Evolutionary conservation across 305 asterid species (phyloP), one percentile per base, ranked within the genome.

Genomic region (Fraxinus sp.): DNA sequence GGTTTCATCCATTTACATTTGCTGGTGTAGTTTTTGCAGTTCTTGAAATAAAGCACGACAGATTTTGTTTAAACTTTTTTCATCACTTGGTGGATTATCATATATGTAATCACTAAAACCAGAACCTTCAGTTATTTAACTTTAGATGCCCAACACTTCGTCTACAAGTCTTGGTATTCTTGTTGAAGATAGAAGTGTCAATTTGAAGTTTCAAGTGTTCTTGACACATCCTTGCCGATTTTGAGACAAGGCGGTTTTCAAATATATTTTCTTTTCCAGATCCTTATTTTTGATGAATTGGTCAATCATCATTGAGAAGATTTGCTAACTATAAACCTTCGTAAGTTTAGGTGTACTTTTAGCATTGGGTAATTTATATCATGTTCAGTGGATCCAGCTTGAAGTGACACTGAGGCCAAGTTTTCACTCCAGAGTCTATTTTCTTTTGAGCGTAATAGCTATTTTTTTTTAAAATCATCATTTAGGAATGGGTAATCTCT

Each of bases 91-190:
- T 77, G 22, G 73, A 30, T 77, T 46, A 32, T 77, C 72, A 68
- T 28, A 70, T 77, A 16, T 83, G 71, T 13, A 13, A 81, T 32
- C 74, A 74, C 37, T 16, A 81, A 46, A 28, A 8, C 57, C 74
- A 55, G 59, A 72, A 70, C 75, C 30, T 74, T 80, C 16, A 32
- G 81, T 41, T 79, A 80, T 78, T 52, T 71, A 41, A 73, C 16
- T 64, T 20, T 64, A 52, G 36, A 74, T 79, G 83, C 74, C 80
- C 79, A 80, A 76, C 35, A 49, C 44, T 55, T 76, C 37, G 13
- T 78, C 76, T 79, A 83, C 76, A 73, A 57, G 74, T 75, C 52
- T 59, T 22, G 46, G 78, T 41, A 79, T 26, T 84, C 77, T 46
- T 84, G 39, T 68, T 13, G 3, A 78, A 75, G 44, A 28, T 75